A percentile compares a stretch with the other conserved stretches of the same genome.
Evolutionary conservation across 768 basidiomycete species (phyloP).

Genomic region (Pleurotus djamor): DNA sequence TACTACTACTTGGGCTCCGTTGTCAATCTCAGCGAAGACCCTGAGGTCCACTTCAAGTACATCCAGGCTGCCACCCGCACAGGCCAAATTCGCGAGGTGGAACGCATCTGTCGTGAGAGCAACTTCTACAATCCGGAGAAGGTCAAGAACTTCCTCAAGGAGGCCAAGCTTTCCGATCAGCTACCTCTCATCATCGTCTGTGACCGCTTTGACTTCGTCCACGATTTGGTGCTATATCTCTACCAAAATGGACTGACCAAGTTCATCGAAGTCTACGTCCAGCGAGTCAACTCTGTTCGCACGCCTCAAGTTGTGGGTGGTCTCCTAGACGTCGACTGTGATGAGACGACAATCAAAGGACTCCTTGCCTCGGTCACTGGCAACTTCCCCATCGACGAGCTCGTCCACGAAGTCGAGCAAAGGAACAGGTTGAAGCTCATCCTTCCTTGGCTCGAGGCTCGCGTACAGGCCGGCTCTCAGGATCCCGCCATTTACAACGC

Average conservation of each 20-base stretch:
- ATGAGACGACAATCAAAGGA: conserved; percentile 92
- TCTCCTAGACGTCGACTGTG: conserved; percentile 96
- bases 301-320: conserved; percentile 98
- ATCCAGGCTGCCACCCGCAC: conserved; percentile 98
- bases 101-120: conserved; percentile 97
- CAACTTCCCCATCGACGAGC: conserved; percentile 96
- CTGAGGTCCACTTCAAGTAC: conserved; percentile 99
- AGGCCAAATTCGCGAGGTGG: conserved; percentile 97
- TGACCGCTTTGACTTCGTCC: conserved; percentile 99
- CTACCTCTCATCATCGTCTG: conserved; percentile 99
- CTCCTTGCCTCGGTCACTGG: conserved; percentile 94
- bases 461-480: conserved; percentile 91
- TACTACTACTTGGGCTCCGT: conserved; percentile 99
- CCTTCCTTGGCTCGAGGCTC: conserved; percentile 94
- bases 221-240: conserved; percentile 96
- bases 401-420: conserved; percentile 96
- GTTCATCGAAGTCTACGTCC: conserved; percentile 99
- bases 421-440: conserved; percentile 96
- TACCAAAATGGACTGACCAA: conserved; percentile 96
- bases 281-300: conserved; percentile 94
- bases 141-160: conserved; percentile 99
- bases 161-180: conserved; percentile 94
- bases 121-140: conserved; percentile 99
- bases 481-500: conserved; percentile 96
- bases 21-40: conserved; percentile 94